Evolutionary conservation across 2,329 filamentous ascomycete species (phyloP).

Genomic region (Diplocarpon mali): DNA sequence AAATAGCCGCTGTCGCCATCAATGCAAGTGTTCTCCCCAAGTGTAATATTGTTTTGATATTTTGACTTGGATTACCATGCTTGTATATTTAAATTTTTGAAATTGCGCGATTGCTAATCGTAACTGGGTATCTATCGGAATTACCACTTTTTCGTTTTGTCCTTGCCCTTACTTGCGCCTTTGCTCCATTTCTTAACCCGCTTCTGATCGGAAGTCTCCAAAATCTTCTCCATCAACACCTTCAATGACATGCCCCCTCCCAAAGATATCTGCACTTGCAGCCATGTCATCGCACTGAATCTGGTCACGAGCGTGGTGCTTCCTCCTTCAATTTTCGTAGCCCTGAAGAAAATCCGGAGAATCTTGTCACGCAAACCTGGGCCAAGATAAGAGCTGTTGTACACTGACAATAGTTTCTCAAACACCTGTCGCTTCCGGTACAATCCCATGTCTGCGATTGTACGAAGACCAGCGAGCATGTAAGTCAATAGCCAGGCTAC

Average conservation of each 20-base stretch:
- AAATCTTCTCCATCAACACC: conserved; percentile 45
- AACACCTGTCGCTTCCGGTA: conserved; percentile 56
- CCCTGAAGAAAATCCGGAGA: conserved; percentile 52
- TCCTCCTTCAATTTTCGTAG: conserved; percentile 56
- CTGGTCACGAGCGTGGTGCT: conserved; percentile 74
- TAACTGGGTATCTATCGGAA: neutral
- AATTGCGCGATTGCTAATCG: neutral
- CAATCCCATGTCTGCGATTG: conserved; percentile 45
- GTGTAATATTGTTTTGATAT: too few relatives aligned
- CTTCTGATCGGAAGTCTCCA: conserved; percentile 55
- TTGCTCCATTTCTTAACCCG: conserved; percentile 56
- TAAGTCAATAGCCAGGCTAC: conserved; percentile 64
- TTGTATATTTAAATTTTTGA: neutral
- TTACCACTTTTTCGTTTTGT: neutral
- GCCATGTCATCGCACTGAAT: conserved; percentile 64
- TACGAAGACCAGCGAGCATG: conserved; percentile 56
- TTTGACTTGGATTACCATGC: too few relatives aligned
- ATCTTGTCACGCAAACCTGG: conserved; percentile 42
- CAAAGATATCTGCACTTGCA: conserved; percentile 47
- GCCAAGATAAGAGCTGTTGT: conserved; percentile 53
- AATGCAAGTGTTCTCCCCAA: too few relatives aligned
- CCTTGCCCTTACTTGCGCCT: conserved; percentile 14
- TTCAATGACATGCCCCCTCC: conserved; percentile 37
- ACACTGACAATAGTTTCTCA: conserved; percentile 62
- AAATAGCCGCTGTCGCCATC: too few relatives aligned